Conservation (phyloP, 2,329 filamentous ascomycete genomes). For the Pleurostoma richardsiae region DNA sequence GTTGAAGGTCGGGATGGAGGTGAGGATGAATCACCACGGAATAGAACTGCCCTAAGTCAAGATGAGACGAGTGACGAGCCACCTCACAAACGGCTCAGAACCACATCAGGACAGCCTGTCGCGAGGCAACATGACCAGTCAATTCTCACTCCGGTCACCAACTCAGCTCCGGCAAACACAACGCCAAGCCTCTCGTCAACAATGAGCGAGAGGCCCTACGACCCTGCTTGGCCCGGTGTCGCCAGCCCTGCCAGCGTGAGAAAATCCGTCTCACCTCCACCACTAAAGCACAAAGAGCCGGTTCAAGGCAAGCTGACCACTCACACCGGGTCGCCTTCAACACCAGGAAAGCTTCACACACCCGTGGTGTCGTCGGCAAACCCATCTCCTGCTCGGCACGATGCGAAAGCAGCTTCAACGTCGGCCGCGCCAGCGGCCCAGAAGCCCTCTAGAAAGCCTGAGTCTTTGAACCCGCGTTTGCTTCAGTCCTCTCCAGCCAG, state of each 20-base stretch:
- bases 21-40: neutral
- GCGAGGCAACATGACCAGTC: too few relatives aligned
- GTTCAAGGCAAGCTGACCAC: neutral
- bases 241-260: conserved; percentile 5
- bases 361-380: too few relatives aligned
- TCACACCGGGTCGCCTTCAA: neutral
- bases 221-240: neutral
- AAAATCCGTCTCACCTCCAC: conserved; percentile 14
- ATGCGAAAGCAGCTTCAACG: neutral
- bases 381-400: too few relatives aligned
- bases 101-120: neutral
- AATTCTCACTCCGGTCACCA: too few relatives aligned
- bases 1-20: conserved; percentile 8
- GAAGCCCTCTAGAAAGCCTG: conserved; percentile 27
- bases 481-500: conserved; percentile 53
- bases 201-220: neutral
- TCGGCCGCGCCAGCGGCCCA: conserved; percentile 2
- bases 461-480: conserved; percentile 63
- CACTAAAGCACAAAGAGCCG: conserved; percentile 13
- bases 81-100: neutral
- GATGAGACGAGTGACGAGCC: neutral
- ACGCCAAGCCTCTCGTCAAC: too few relatives aligned
- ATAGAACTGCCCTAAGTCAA: neutral
- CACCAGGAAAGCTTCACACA: neutral
- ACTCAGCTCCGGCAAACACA: too few relatives aligned